Evolutionary conservation across 345 rosid genomes (phyloP).

Genomic region (Pistacia vera): DNA sequence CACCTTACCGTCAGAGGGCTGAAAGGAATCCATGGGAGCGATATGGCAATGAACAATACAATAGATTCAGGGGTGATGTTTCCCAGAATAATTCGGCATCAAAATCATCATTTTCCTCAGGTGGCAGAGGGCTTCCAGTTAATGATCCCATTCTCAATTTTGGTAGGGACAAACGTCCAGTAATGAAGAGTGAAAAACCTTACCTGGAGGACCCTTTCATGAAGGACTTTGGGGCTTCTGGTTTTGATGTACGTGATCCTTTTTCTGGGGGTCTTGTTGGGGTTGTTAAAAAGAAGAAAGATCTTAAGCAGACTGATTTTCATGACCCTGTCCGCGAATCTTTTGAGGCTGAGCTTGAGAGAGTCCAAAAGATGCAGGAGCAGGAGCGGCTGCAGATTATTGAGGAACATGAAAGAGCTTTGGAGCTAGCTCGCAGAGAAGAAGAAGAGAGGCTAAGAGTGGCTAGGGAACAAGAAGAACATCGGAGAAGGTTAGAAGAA

Average conservation of each 20-base stretch:
- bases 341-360: slow-evolving; percentile 98
- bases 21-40: slow-evolving; percentile 47
- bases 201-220: slow-evolving; percentile 65
- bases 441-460: slow-evolving; percentile 83
- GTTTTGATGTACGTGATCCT: slow-evolving; percentile 77
- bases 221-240: slow-evolving; percentile 55
- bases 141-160: slow-evolving; percentile 52
- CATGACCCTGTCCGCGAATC: slow-evolving; percentile 96
- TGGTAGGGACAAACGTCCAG: slow-evolving; percentile 63
- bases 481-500: slow-evolving; percentile 72
- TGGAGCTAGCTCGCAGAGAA: slow-evolving; percentile 82
- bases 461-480: slow-evolving; percentile 83
- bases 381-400: slow-evolving; percentile 71
- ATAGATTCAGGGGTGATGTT: slow-evolving; percentile 46
- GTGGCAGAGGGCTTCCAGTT: slow-evolving; percentile 43
- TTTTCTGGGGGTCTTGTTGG: slow-evolving; percentile 66
- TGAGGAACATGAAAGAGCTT: slow-evolving; percentile 85
- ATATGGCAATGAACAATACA: slow-evolving; percentile 53
- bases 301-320: slow-evolving; percentile 71
- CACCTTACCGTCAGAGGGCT: slow-evolving; percentile 48
- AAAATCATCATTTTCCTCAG: slow-evolving; percentile 48
- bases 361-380: slow-evolving; percentile 97
- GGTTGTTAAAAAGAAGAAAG: slow-evolving; percentile 83
- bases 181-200: slow-evolving; percentile 69
- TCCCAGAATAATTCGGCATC: slow-evolving; percentile 38